phyloP scores from a whole-genome alignment of 2,329 filamentous ascomycete species.

The Botryotinia narcissicola region DNA sequence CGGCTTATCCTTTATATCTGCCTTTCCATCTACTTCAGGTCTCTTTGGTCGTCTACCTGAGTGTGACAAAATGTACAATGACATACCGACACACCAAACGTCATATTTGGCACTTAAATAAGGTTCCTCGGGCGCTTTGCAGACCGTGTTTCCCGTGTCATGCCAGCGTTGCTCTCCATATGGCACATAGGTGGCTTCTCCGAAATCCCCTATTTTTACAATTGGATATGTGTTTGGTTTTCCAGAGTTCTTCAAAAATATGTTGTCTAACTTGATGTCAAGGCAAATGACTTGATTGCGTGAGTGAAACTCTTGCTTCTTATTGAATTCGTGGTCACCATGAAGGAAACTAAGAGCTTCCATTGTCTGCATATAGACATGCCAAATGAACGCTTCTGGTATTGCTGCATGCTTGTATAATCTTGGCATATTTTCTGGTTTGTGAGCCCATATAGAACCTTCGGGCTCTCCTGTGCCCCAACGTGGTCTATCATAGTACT shows the following conservation, averaged over 20 bases:
- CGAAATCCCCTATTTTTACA: conserved; percentile 18
- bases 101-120: conserved; percentile 9
- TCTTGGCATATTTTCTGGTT: not conserved
- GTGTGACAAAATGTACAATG: not conserved
- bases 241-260: conserved; percentile 1
- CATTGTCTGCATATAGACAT: not conserved
- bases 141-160: not conserved
- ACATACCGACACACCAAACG: not conserved
- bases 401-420: conserved; percentile 1
- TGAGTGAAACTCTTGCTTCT: not conserved
- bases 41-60: not conserved
- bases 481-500: not conserved
- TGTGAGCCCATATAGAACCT: rapidly evolving
- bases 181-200: conserved; percentile 6
- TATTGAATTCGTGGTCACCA: not conserved
- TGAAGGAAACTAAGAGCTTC: conserved; percentile 9
- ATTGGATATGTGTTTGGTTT: not conserved
- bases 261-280: conserved; percentile 15
- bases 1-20: not conserved
- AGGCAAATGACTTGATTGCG: not conserved
- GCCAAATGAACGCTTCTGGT: conserved; percentile 18
- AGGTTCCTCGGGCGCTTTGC: not conserved
- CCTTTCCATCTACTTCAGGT: not conserved
- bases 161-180: not conserved
- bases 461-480: not conserved